Base-by-base conservation (phyloP, 1,139 yeast genomes). In the Saccharomyces hybrid region DNA sequence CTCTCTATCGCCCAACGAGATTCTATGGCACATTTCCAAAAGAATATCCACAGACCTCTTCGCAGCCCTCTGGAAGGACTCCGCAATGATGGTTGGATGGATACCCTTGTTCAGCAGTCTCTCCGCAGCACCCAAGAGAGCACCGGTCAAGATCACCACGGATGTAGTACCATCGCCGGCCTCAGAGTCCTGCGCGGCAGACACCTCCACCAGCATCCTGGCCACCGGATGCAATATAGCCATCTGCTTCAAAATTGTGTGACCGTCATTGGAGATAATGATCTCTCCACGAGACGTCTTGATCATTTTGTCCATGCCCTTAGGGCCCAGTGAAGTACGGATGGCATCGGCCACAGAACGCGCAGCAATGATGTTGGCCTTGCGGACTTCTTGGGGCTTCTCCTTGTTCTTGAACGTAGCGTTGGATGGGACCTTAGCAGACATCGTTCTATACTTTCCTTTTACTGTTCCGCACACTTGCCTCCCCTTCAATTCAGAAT, bases 151-250 rank as follows among this genome's bases (percentile, higher is more conserved):
- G 57, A 93, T 93, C 38, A 95, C 99, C 42, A 93, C 99, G 1
- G 97, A 85, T 0, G 99, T 93, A 47, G 99, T 93, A 61, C 99
- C 99, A 70, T 93, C 99, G 56, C 99, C 99, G 25, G 99, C 98
- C 71, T 91, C 99, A 34, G 91, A 86, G 66, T 93, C 99, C 73
- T 93, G 99, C 1, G 99, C 98, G 50, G 91, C 97, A 59, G 96
- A 86, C 30, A 95, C 88, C 70, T 95, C 99, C 51, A 93, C 99
- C 63, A 93, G 80, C 98, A 95, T 93, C 67, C 91, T 85, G 2
- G 99, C 99, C 1, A 97, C 99, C 2, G 99, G 99, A 70, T 90
- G 99, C 65, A 95, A 79, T 48, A 95, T 96, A 8, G 97, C 98
- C 95, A 95, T 93, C 70, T 95, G 98, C 68, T 89, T 86, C 64